phyloP scores from a whole-genome alignment of 495 filamentous ascomycete genomes.

The Beverwykella pulmonaria region DNA sequence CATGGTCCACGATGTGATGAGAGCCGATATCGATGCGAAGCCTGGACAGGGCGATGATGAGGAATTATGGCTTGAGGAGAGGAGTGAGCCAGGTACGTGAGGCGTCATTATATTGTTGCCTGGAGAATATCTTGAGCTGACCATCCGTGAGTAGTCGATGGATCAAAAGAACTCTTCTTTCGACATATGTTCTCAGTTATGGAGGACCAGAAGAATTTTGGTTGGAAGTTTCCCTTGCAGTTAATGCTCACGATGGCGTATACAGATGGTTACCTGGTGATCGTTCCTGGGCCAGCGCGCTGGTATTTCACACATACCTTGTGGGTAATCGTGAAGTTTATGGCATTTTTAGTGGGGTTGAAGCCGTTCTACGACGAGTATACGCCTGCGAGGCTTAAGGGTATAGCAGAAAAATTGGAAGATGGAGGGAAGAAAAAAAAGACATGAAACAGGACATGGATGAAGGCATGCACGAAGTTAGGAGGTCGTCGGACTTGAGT shows the following conservation, averaged over 20 bases:
- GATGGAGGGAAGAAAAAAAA: background rate
- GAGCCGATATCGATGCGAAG: conserved; percentile 3
- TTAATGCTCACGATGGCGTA: background rate
- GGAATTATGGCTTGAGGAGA: conserved; percentile 4
- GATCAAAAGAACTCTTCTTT: conserved; percentile 13
- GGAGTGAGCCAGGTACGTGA: conserved; percentile 1
- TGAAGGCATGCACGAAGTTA: background rate
- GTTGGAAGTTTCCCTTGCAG: conserved; percentile 5
- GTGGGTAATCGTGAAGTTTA: background rate
- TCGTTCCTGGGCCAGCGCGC: background rate
- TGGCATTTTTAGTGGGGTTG: background rate
- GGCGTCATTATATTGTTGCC: background rate
- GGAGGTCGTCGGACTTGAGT: background rate
- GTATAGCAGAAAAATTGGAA: background rate
- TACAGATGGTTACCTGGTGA: conserved; percentile 6
- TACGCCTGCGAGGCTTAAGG: conserved; percentile 1
- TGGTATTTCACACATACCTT: conserved; percentile 4
- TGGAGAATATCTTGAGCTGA: background rate
- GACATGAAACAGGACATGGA: background rate
- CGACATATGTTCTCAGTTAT: background rate
- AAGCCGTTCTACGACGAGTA: conserved; percentile 14
- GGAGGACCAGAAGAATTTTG: background rate
- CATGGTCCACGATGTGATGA: background rate
- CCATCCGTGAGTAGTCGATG: background rate
- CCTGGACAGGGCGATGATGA: background rate